phyloP scores from a whole-genome alignment of 1,284 basidiomycete genomes.

The Apiotrichum gracile region DNA sequence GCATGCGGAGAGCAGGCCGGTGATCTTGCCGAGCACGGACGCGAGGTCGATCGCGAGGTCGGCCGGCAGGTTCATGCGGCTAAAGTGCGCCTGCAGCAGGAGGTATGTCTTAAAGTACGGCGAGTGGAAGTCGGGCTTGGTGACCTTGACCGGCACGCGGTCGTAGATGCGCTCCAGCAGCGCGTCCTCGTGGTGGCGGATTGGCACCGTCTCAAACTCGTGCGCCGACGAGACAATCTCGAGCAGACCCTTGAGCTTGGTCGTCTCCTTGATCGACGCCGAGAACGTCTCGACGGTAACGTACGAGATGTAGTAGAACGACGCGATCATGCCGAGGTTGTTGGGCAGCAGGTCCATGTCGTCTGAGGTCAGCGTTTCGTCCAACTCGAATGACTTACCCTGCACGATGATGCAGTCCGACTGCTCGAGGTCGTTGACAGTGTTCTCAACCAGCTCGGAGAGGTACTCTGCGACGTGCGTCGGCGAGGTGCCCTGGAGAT shows the following conservation, averaged over 20 bases:
- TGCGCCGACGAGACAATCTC: constrained; percentile 94
- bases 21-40: constrained; percentile 77
- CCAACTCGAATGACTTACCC: constrained; percentile 49
- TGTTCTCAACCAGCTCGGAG: constrained; percentile 92
- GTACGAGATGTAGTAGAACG: constrained; percentile 61
- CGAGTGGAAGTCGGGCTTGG: constrained; percentile 78
- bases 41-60: constrained; percentile 90
- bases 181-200: constrained; percentile 81
- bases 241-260: constrained; percentile 93
- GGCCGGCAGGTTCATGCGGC: constrained; percentile 79
- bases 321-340: constrained; percentile 95
- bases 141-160: constrained; percentile 92
- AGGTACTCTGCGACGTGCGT: constrained; percentile 89
- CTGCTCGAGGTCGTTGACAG: constrained; percentile 80
- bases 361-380: constrained; percentile 51
- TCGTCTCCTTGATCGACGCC: constrained; percentile 87
- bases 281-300: constrained; percentile 96
- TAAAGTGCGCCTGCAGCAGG: constrained; percentile 94
- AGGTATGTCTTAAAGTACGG: constrained; percentile 99
- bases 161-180: constrained; percentile 85
- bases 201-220: constrained; percentile 92
- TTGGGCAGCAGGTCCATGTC: constrained; percentile 89
- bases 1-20: constrained; percentile 84
- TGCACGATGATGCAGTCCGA: constrained; percentile 92
- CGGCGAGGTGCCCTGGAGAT: constrained; percentile 85